Percentiles rank a stretch among this genome's conserved stretches.
These are phyloP conservation scores for Apiotrichum mycotoxinovorans DNA, from an alignment of 1,284 basidiomycete species.

Conservation along the genomic window DNA sequence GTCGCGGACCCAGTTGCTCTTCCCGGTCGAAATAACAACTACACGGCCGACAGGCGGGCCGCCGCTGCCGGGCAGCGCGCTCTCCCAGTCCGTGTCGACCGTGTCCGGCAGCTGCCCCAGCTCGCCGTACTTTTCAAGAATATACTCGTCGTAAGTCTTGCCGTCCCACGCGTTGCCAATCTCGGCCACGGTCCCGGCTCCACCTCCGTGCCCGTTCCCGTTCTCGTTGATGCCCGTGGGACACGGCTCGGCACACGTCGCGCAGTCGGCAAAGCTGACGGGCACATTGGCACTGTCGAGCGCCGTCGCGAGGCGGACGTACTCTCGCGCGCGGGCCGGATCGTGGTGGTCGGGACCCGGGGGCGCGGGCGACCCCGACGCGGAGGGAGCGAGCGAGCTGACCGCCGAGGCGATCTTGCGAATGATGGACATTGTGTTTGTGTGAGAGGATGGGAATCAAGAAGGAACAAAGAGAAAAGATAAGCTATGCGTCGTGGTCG, in stretches of 20 bases:
- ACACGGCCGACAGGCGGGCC: conserved; percentile 77
- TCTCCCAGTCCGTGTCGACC: conserved; percentile 72
- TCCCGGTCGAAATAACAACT: conserved; percentile 79
- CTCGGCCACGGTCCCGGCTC: conserved; percentile 21
- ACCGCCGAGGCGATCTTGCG: conserved; percentile 37
- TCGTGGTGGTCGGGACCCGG: conserved; percentile 21
- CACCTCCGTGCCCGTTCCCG: conserved; percentile 51
- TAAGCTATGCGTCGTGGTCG: no score
- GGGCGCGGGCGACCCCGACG: not conserved
- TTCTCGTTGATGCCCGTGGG: conserved; percentile 52
- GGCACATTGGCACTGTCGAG: conserved; percentile 61
- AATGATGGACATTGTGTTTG: conserved; percentile 26
- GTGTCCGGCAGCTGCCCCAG: conserved; percentile 67
- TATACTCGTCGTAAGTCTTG: conserved; percentile 35
- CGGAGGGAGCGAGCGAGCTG: conserved; percentile 19
- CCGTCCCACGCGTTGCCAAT: conserved; percentile 31
- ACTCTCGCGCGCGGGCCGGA: conserved; percentile 27
- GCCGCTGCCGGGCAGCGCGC: conserved; percentile 73
- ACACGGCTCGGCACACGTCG: conserved; percentile 71
- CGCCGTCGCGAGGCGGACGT: conserved; percentile 39
- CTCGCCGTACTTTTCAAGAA: conserved; percentile 53
- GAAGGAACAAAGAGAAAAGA: not conserved
- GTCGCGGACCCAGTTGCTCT: conserved; percentile 76
- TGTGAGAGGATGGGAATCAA: not conserved
- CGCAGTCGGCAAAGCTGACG: conserved; percentile 66